A percentile compares a stretch with the other conserved stretches of the same genome.
Evolutionary conservation across 768 basidiomycete species (phyloP).

Genomic region (Suillus discolor): DNA sequence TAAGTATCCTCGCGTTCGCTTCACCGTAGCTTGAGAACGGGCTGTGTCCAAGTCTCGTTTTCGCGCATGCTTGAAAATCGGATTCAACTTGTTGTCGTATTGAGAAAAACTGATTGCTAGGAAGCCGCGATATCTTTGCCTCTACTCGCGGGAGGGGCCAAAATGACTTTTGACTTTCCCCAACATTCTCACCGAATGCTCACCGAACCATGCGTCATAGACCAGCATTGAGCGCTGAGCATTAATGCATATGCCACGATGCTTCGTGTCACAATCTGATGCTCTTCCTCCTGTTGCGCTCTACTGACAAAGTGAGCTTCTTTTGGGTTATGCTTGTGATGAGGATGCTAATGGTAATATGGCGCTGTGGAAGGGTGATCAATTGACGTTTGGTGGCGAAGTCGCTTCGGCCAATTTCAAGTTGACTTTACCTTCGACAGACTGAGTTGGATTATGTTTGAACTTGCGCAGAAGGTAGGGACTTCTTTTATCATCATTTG

Average conservation of each 20-base stretch:
- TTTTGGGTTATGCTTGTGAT: background rate
- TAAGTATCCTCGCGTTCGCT: background rate
- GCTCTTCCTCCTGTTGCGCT: slow-evolving; percentile 49
- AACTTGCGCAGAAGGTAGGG: background rate
- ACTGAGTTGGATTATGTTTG: slow-evolving; percentile 34
- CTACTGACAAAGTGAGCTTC: slow-evolving; percentile 22
- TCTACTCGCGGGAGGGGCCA: background rate
- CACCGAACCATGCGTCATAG: background rate
- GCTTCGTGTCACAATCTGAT: slow-evolving; percentile 39
- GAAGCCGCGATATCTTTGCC: background rate
- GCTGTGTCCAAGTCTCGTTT: background rate
- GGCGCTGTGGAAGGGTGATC: slow-evolving; percentile 8
- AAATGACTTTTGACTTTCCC: background rate
- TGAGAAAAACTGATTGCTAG: background rate
- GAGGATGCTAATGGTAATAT: too few species aligned
- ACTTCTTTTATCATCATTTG: background rate
- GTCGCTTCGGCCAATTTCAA: slow-evolving; percentile 39
- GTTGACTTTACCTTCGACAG: slow-evolving; percentile 45
- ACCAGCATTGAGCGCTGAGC: too few species aligned
- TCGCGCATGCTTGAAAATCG: background rate
- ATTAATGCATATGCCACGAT: background rate
- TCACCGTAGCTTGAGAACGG: background rate
- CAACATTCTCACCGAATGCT: background rate
- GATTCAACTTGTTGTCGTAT: background rate
- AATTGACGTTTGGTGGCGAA: background rate